Evolutionary conservation across 176 grass and related monocot species (phyloP).

Genomic region (Guadua angustifolia): DNA sequence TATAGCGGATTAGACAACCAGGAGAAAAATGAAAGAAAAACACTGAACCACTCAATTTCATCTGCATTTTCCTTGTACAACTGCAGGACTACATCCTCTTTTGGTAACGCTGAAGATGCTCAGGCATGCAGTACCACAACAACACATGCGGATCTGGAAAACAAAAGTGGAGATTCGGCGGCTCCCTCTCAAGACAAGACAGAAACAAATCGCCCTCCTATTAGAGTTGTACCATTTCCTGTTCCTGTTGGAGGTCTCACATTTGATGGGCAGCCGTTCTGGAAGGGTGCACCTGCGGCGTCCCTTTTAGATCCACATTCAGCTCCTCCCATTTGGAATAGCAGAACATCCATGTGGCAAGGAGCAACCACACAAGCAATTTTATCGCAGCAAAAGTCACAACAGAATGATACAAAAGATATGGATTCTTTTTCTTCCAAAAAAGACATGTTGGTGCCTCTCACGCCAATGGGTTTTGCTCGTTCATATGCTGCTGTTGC

Average conservation of each 20-base stretch:
- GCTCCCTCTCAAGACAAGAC: conserved; percentile 51
- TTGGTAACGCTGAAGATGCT: conserved; percentile 38
- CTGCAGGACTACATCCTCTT: conserved; percentile 43
- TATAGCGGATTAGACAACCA: conserved; percentile 55
- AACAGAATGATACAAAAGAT: conserved; percentile 42
- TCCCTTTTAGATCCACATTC: conserved; percentile 56
- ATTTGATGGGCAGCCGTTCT: conserved; percentile 60
- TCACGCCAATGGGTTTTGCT: no score
- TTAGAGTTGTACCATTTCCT: conserved; percentile 74
- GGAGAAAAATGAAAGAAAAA: conserved; percentile 70
- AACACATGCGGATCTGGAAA: conserved; percentile 44
- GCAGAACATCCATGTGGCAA: conserved; percentile 39
- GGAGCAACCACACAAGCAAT: conserved; percentile 37
- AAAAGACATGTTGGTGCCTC: no score
- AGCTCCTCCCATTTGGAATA: conserved; percentile 54
- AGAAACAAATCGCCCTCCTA: conserved; percentile 48
- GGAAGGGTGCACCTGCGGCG: conserved; percentile 41
- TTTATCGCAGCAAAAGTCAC: conserved; percentile 32
- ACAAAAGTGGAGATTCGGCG: conserved; percentile 39
- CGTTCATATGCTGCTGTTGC: no score
- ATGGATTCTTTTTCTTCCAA: no score
- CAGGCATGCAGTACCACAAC: conserved; percentile 52
- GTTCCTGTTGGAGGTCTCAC: conserved; percentile 67
- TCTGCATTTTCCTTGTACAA: conserved; percentile 96
- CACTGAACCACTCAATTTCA: conserved; percentile 83